Conservation (phyloP, 139 green algal genomes). For the Chlorella sp. region DNA sequence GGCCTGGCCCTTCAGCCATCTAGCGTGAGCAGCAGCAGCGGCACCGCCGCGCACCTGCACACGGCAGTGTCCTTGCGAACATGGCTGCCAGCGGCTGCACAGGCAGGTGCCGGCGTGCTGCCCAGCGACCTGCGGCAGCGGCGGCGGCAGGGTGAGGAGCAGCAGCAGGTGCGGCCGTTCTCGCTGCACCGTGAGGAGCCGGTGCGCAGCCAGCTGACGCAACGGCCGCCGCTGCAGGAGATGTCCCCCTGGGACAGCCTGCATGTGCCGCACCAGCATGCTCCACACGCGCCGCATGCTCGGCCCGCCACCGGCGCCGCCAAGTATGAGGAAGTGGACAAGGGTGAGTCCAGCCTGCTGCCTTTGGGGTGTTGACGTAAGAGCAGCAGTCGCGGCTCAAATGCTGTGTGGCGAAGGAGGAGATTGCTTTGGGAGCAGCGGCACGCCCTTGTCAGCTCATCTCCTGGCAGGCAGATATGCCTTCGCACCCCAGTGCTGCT, state of each 20-base stretch:
- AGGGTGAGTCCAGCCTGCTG: not conserved
- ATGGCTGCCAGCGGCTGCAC: not conserved
- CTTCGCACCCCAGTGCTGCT: too few relatives aligned
- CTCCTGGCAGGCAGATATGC: too few relatives aligned
- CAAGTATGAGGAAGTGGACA: conserved; percentile 25
- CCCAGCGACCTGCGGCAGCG: not conserved
- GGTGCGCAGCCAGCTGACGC: conserved; percentile 20
- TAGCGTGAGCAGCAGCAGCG: not conserved
- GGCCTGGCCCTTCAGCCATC: not conserved
- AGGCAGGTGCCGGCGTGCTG: not conserved
- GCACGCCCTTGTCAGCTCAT: too few relatives aligned
- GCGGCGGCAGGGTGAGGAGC: not conserved
- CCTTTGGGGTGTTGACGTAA: too few relatives aligned
- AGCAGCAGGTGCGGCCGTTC: conserved; percentile 13
- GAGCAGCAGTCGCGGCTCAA: not conserved
- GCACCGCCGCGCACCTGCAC: not conserved
- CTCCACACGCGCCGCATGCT: not conserved
- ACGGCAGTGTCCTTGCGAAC: not conserved
- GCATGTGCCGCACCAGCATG: conserved; percentile 15
- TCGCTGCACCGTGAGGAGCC: not conserved
- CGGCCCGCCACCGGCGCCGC: not conserved
- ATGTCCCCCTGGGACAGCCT: conserved; percentile 3
- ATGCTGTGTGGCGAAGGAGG: too few relatives aligned
- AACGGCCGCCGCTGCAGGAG: not conserved
- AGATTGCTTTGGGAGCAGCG: too few relatives aligned